Conservation (phyloP, 2,329 filamentous ascomycete species). For the Huntiella moniliformis region DNA sequence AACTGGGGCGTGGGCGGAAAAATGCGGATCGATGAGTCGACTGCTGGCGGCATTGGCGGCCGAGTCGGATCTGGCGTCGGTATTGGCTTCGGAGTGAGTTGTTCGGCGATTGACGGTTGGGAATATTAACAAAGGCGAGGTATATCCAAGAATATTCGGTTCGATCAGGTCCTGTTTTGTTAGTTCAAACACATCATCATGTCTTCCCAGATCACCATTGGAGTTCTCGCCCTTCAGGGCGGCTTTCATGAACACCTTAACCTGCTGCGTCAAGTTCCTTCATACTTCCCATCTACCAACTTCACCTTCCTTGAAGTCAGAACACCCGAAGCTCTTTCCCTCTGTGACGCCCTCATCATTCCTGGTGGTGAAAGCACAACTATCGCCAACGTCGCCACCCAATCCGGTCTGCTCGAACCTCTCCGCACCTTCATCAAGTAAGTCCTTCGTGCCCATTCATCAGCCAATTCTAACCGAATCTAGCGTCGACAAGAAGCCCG, state of each 20-base stretch:
- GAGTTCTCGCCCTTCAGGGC: conserved; percentile 64
- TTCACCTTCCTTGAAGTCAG: conserved; percentile 61
- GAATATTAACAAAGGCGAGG: too few species aligned
- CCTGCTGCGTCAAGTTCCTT: conserved; percentile 46
- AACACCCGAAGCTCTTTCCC: conserved; percentile 47
- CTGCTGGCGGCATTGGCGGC: too few species aligned
- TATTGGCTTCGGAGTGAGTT: too few species aligned
- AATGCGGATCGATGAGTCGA: too few species aligned
- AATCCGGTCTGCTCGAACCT: conserved; percentile 66
- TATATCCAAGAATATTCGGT: too few species aligned
- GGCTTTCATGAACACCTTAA: conserved; percentile 79
- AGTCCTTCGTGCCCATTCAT: conserved; percentile 17
- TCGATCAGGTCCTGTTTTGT: neutral
- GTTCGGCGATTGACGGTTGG: too few species aligned
- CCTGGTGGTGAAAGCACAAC: conserved; percentile 92
- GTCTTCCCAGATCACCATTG: conserved; percentile 27
- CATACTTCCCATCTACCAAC: conserved; percentile 9
- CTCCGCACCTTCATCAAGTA: conserved; percentile 82
- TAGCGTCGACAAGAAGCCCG: conserved; percentile 58
- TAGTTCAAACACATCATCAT: neutral
- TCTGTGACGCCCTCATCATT: conserved; percentile 69
- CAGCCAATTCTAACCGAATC: neutral
- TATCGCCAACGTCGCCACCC: conserved; percentile 70
- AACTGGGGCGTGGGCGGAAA: too few species aligned
- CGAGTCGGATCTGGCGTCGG: too few species aligned